Evolutionary conservation across 208 protist genomes (phyloP), one percentile per base, ranked within the genome.

Genomic region (Leishmania arabica): DNA sequence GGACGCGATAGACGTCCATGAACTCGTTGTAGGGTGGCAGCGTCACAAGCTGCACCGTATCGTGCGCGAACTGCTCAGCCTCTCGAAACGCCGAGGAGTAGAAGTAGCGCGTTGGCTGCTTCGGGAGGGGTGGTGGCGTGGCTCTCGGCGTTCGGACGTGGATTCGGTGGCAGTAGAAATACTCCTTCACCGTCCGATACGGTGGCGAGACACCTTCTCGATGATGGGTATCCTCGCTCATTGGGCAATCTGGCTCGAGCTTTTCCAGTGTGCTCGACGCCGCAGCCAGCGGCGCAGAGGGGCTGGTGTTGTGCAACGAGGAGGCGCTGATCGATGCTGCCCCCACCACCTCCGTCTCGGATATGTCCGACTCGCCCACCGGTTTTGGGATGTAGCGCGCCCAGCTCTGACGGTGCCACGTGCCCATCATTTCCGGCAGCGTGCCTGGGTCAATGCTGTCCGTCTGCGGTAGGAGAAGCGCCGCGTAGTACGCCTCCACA

Each of bases 1-100:
- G 69, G 56, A 95, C 82, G 74, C 89, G 90, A 76, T 95, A 95
- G 64, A 97, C 91, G 62, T 97, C 91, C 94, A 97, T 97, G 80
- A 96, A 97, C 84, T 97, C 94, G 40, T 84, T 86, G 80, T 96
- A 91, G 7, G 90, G 86, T 3, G 94, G 94, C 64, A 97, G 83
- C n/a, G 94, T 96, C 27, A 97, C 93, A 74, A 95, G 89, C 31
- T 72, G 65, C 37, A 34, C 54, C 9, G 40, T 62, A 64, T 75
- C 84, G 37, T 81, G 72, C 47, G 65, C 75, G 47, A 34, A 49
- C 27, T 62, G n/a, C 31, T 69, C 37, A 11, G 78, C 40, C 9
- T 54, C 53, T 45, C 77, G 78, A 74, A 79, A 86, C 73, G 76
- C 72, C 42, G 79, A 40, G 56, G 78, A 84, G 86, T 94, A 97